Evolutionary conservation across 768 basidiomycete species (phyloP).

Genomic region (Leccinum incarnatum): DNA sequence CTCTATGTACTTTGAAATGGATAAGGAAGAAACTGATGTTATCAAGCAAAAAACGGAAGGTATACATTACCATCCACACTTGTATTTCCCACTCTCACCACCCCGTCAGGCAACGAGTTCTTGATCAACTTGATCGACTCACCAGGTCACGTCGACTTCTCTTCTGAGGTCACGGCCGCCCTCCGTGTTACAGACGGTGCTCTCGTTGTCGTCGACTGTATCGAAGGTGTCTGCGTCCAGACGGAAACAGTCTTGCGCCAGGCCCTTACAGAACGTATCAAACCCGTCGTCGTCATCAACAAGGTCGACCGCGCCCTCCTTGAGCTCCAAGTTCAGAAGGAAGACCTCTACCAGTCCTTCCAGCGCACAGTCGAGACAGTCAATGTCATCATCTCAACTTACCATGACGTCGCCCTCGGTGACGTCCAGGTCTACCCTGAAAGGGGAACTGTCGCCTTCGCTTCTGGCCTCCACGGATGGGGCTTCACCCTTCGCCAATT

Average conservation of each 20-base stretch:
- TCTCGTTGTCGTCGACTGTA: constrained; percentile 98
- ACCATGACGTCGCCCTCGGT: constrained; percentile 90
- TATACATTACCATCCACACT: constrained; percentile 32
- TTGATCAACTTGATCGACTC: constrained; percentile 99
- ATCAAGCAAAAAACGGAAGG: constrained; percentile 96
- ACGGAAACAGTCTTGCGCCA: constrained; percentile 99
- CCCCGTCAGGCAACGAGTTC: constrained; percentile 77
- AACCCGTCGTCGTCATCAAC: constrained; percentile 99
- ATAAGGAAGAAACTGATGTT: constrained; percentile 79
- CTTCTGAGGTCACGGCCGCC: constrained; percentile 98
- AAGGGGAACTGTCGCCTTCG: constrained; percentile 97
- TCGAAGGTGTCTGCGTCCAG: constrained; percentile 99
- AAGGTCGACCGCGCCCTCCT: constrained; percentile 99
- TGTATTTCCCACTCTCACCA: neutral
- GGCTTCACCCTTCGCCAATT: constrained; percentile 99
- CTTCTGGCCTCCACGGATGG: constrained; percentile 99
- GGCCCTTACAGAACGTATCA: constrained; percentile 96
- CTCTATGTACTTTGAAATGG: constrained; percentile 98
- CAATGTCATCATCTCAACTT: constrained; percentile 98
- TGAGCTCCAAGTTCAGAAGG: constrained; percentile 96
- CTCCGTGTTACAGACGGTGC: constrained; percentile 99
- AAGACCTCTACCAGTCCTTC: constrained; percentile 97
- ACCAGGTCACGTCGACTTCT: constrained; percentile 99
- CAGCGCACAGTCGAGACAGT: constrained; percentile 95
- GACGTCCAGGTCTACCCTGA: constrained; percentile 99